phyloP scores from a whole-genome alignment of 2,329 filamentous ascomycete genomes.

The Coleophoma eucalyptorum region DNA sequence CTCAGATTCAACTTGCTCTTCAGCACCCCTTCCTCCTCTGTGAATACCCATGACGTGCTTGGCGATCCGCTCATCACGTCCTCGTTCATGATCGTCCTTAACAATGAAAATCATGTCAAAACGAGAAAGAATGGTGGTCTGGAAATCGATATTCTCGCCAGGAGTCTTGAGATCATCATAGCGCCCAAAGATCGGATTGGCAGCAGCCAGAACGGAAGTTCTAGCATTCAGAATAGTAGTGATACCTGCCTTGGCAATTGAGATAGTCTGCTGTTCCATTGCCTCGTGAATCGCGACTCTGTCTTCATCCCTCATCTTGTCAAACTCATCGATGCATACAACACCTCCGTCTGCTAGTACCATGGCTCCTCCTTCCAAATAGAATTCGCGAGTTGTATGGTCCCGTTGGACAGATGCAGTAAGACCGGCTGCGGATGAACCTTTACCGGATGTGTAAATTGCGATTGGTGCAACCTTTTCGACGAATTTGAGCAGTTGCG shows the following conservation, averaged over 20 bases:
- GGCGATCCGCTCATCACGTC: slow-evolving; percentile 88
- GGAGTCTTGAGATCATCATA: slow-evolving; percentile 98
- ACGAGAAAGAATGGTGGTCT: slow-evolving; percentile 95
- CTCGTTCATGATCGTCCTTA: slow-evolving; percentile 86
- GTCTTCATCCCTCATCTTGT: slow-evolving; percentile 99
- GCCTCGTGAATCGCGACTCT: slow-evolving; percentile 98
- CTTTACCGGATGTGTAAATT: slow-evolving; percentile 98
- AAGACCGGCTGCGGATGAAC: slow-evolving; percentile 93
- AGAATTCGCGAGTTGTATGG: slow-evolving; percentile 89
- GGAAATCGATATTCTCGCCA: slow-evolving; percentile 98
- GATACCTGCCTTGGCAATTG: slow-evolving; percentile 97
- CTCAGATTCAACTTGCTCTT: slow-evolving; percentile 81
- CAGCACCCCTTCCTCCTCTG: slow-evolving; percentile 81
- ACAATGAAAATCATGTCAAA: slow-evolving; percentile 99
- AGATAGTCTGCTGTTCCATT: slow-evolving; percentile 99
- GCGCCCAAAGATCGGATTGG: slow-evolving; percentile 94
- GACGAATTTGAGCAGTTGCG: slow-evolving; percentile 94
- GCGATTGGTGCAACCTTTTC: slow-evolving; percentile 95
- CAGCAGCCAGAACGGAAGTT: slow-evolving; percentile 91
- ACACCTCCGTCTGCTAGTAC: slow-evolving; percentile 95
- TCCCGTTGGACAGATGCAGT: slow-evolving; percentile 96
- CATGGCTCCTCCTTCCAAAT: slow-evolving; percentile 97
- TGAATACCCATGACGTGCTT: slow-evolving; percentile 97
- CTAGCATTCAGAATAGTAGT: slow-evolving; percentile 96
- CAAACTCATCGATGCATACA: slow-evolving; percentile 98